These are phyloP conservation scores for Aureobasidium sp. DNA, from an alignment of 2,329 filamentous ascomycete genomes.

Conservation along the genomic window DNA sequence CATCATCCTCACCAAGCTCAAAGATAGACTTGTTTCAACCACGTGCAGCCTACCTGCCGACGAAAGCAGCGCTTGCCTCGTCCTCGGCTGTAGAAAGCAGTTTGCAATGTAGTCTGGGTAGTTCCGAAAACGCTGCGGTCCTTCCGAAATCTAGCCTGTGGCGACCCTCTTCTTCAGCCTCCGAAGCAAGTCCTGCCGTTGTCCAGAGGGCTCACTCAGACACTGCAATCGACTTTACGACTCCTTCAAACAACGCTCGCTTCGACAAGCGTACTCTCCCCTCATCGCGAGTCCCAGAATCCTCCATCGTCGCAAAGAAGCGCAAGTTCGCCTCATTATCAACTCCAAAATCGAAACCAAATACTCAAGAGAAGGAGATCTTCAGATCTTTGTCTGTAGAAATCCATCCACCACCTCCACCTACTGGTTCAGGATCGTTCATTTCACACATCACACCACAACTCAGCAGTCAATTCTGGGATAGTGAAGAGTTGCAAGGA, in stretches of 20 bases:
- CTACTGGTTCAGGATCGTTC: slow-evolving; percentile 27
- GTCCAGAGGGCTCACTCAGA: neutral
- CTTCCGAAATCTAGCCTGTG: neutral
- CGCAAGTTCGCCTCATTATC: neutral
- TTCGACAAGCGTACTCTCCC: neutral
- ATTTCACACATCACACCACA: slow-evolving; percentile 34
- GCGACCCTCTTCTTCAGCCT: neutral
- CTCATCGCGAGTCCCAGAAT: neutral
- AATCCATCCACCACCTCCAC: slow-evolving; percentile 30
- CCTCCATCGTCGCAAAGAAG: neutral
- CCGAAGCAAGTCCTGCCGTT: neutral
- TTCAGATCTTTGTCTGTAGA: slow-evolving; percentile 5
- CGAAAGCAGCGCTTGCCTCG: neutral
- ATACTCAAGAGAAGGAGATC: neutral
- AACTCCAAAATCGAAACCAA: slow-evolving; percentile 9
- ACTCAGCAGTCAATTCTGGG: slow-evolving; percentile 31
- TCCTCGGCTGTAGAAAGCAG: neutral
- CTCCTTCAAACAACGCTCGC: neutral
- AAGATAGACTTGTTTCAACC: slow-evolving; percentile 12
- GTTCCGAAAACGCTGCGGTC: neutral
- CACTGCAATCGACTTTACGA: neutral
- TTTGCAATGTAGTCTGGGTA: neutral
- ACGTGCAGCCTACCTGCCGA: neutral
- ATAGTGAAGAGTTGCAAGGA: slow-evolving; percentile 18
- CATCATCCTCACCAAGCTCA: slow-evolving; percentile 9